These are phyloP conservation scores for Acacia confusa DNA, from an alignment of 306 rosid genomes.

Conservation along the genomic window DNA sequence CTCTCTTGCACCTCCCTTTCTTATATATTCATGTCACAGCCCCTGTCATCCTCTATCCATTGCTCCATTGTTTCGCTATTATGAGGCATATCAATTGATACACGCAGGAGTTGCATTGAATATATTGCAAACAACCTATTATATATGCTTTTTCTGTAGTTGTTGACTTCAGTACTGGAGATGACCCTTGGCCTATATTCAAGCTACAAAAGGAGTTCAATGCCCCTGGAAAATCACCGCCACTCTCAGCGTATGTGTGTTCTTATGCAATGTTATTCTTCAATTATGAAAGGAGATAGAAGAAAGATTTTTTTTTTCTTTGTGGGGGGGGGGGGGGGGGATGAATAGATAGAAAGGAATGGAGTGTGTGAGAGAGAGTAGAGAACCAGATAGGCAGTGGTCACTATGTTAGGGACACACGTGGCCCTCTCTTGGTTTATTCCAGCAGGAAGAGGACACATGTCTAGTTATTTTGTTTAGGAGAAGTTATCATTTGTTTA, in stretches of 20 bases:
- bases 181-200: conserved; percentile 87
- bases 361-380: neutral
- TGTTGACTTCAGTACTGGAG: conserved; percentile 89
- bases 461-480: too few relatives aligned
- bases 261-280: conserved; percentile 22
- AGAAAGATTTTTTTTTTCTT: too few relatives aligned
- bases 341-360: neutral
- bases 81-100: conserved; percentile 14
- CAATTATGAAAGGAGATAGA: neutral
- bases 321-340: neutral
- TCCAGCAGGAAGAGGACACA: too few relatives aligned
- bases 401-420: too few relatives aligned
- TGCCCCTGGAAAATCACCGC: conserved; percentile 90
- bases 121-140: conserved; percentile 22
- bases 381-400: neutral
- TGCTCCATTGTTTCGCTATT: neutral
- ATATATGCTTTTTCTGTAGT: conserved; percentile 50
- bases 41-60: neutral
- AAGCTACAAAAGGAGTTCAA: conserved; percentile 88
- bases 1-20: neutral
- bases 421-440: too few relatives aligned
- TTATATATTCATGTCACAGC: neutral
- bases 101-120: conserved; percentile 3
- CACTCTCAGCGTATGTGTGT: conserved; percentile 79
- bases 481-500: too few relatives aligned